Evolutionary conservation across 306 rosid genomes (phyloP).

Genomic region (Cucumis sativus): DNA sequence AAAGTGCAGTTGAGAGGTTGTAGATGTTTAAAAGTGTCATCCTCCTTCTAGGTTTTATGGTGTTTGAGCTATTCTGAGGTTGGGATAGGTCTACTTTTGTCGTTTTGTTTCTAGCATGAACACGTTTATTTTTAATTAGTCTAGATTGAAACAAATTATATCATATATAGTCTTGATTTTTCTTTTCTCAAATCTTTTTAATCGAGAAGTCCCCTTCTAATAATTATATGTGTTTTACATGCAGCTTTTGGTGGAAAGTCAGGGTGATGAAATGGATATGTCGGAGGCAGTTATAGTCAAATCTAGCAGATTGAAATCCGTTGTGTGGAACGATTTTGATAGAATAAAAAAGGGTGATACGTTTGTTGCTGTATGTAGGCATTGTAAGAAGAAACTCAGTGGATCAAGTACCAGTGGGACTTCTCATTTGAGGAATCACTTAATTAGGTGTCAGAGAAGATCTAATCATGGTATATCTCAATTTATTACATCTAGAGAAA

Average conservation of each 20-base stretch:
- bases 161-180: background rate
- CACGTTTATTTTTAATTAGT: background rate
- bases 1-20: background rate
- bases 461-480: constrained; percentile 56
- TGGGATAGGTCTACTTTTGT: background rate
- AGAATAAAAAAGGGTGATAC: constrained; percentile 88
- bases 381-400: constrained; percentile 92
- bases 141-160: background rate
- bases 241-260: constrained; percentile 24
- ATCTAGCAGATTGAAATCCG: constrained; percentile 86
- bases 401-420: constrained; percentile 99
- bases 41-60: background rate
- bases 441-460: constrained; percentile 88
- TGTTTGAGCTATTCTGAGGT: background rate
- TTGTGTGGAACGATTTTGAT: constrained; percentile 97
- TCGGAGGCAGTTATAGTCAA: constrained; percentile 80
- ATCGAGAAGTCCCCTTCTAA: background rate
- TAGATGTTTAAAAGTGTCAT: background rate
- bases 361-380: constrained; percentile 86
- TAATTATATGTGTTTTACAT: constrained; percentile 2
- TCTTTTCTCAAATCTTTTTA: background rate
- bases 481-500: constrained; percentile 54
- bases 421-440: constrained; percentile 96
- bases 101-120: background rate
- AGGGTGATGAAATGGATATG: constrained; percentile 70